Evolutionary conservation across 352 stramenopile genomes (phyloP).

Genomic region (Pythium apleroticum): DNA sequence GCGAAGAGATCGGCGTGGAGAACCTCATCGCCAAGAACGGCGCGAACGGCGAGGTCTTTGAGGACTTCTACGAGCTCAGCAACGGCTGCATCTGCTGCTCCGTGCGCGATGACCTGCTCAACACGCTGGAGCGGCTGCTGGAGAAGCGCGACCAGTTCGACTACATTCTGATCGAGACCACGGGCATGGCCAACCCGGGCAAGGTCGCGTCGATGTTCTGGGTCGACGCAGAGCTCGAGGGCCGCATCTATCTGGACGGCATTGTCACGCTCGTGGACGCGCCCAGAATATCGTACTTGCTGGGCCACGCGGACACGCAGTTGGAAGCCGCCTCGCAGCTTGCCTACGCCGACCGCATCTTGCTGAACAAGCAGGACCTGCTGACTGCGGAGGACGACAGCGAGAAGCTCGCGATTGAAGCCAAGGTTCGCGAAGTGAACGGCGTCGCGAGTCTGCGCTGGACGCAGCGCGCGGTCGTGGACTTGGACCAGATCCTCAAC

Average conservation of each 20-base stretch:
- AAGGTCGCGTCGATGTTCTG: slow-evolving; percentile 97
- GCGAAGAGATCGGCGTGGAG: slow-evolving; percentile 94
- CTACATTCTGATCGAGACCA: slow-evolving; percentile 95
- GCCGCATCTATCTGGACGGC: slow-evolving; percentile 90
- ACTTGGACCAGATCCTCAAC: slow-evolving; percentile 73
- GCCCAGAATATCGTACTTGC: slow-evolving; percentile 81
- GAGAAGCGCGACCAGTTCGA: slow-evolving; percentile 81
- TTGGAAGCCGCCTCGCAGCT: slow-evolving; percentile 95
- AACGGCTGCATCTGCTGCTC: slow-evolving; percentile 99
- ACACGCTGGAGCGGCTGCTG: slow-evolving; percentile 85
- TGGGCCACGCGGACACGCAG: slow-evolving; percentile 21
- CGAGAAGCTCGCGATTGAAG: slow-evolving; percentile 42
- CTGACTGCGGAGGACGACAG: slow-evolving; percentile 62
- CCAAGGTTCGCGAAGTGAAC: slow-evolving; percentile 55
- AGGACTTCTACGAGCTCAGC: slow-evolving; percentile 94
- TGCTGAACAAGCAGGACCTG: slow-evolving; percentile 99
- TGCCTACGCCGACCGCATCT: slow-evolving; percentile 97
- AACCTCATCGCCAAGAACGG: slow-evolving; percentile 86
- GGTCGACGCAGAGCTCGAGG: slow-evolving; percentile 91
- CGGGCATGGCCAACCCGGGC: slow-evolving; percentile 91
- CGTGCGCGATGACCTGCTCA: slow-evolving; percentile 90
- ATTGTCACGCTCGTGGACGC: slow-evolving; percentile 98
- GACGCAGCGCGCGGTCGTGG: slow-evolving; percentile 57
- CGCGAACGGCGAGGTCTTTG: slow-evolving; percentile 57
- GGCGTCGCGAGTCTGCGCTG: slow-evolving; percentile 61